phyloP scores from a whole-genome alignment of 140 eudicot species.

The Flaveria floridana region DNA sequence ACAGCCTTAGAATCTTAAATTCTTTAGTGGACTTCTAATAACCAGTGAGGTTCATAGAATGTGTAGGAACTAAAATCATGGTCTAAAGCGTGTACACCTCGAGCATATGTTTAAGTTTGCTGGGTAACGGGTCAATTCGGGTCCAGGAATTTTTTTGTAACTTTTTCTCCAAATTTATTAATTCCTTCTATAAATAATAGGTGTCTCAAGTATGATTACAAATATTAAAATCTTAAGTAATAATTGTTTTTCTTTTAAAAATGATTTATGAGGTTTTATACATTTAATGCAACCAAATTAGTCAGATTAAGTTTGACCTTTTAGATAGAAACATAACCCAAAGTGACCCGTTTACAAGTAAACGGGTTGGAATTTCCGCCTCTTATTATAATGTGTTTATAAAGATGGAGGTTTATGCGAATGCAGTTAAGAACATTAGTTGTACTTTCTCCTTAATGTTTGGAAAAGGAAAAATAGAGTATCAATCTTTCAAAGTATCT shows the following conservation, averaged over 20 bases:
- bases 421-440: constrained; percentile 23
- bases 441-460: constrained; percentile 45
- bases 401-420: constrained; percentile 11
- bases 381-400: constrained; percentile 1
- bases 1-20: constrained; percentile 29
- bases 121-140: not conserved
- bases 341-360: not conserved
- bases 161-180: not conserved
- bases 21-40: constrained; percentile 25
- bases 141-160: not conserved
- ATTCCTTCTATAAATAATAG: not conserved
- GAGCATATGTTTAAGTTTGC: constrained; percentile 15
- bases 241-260: not conserved
- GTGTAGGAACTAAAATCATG: constrained; percentile 27
- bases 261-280: not conserved
- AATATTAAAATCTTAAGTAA: not conserved
- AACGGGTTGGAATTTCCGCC: not conserved
- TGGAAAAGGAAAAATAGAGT: constrained; percentile 42
- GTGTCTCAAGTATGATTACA: not conserved
- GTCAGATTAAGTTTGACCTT: not conserved
- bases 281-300: too few relatives aligned
- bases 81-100: constrained; percentile 30
- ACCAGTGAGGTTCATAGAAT: not conserved
- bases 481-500: constrained; percentile 52
- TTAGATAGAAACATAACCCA: not conserved